Evolutionary conservation across 2,329 filamentous ascomycete species (phyloP), one percentile per base, ranked within the genome.

Genomic region (Seiridium unicorne): DNA sequence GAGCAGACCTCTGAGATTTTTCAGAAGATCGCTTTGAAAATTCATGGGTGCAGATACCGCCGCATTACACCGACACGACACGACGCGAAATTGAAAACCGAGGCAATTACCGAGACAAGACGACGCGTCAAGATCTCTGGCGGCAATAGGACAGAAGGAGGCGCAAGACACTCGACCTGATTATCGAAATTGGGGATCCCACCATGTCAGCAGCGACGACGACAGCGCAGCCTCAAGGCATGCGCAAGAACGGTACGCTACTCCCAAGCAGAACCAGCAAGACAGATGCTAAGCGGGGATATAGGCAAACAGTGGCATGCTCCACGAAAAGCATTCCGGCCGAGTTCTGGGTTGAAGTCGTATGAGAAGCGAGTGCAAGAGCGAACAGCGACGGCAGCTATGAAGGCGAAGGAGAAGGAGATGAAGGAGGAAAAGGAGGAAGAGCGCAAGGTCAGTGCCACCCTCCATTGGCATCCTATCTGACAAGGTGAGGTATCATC

Each of bases 361-460:
- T 98, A 90, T 74, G 88, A 89, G 66, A 89, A 92, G 76, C 88
- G 94, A 57, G 79, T 86, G 51, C 88, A 89, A 67, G 83, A 88
- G 63, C 86, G 92, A 56, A 85, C 88, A 63, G 84, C 88, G 6
- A 83, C 88, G 68, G 84, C 86, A 10, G 87, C 91, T n/a, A 85
- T 91, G 68, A 98, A 97, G 79, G 91, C 92, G 42, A 93, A 92
- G 71, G 95, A 98, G 79, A 93, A 91, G 77, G 93, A 97, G 76
- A 87, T 99, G 87, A 96, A 94, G 80, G 91, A 93, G 0, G 95
- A 97, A 79, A 97, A 96, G 78, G 93, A 96, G 73, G 86, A 89
- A n/a, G 89, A 90, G 75, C 85, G 92, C 77, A 82, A 94, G 82
- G 93, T 95, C 44, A 44, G 48, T 46, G 51, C 38, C 44, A 53